Percentiles rank a stretch among this genome's conserved stretches.
phyloP scores from a whole-genome alignment of 441 rosid species.

The Kokia cookei region DNA sequence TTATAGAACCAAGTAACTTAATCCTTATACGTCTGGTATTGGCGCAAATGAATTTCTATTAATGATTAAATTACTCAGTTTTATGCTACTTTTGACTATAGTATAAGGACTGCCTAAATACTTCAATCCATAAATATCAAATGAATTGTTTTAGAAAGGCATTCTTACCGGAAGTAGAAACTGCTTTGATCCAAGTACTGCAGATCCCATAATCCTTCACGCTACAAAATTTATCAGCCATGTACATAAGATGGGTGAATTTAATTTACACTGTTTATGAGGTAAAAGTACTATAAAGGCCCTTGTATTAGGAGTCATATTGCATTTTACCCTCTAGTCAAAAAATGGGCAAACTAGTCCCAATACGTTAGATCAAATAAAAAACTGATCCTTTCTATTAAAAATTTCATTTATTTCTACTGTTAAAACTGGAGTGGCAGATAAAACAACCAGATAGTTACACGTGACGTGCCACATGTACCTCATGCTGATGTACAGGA shows the following conservation, averaged over 20 bases:
- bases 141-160: neutral
- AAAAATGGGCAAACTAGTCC: too few species aligned
- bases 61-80: neutral
- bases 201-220: constrained; percentile 50
- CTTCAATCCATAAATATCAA: neutral
- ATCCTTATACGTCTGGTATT: neutral
- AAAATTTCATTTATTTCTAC: too few species aligned
- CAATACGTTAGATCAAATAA: too few species aligned
- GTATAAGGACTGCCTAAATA: neutral
- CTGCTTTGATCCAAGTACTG: constrained; percentile 44
- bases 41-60: neutral
- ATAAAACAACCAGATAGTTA: too few species aligned
- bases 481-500: too few species aligned
- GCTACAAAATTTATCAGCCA: neutral
- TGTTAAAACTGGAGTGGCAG: too few species aligned
- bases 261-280: neutral
- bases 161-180: constrained; percentile 23
- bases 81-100: neutral
- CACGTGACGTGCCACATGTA: too few species aligned
- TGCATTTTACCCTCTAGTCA: too few species aligned
- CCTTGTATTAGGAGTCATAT: too few species aligned
- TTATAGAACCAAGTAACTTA: neutral
- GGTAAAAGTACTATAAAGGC: too few species aligned
- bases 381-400: too few species aligned
- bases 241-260: neutral